Evolutionary conservation across 495 filamentous ascomycete species (phyloP).

Genomic region (Astrothelium subdiscretum): DNA sequence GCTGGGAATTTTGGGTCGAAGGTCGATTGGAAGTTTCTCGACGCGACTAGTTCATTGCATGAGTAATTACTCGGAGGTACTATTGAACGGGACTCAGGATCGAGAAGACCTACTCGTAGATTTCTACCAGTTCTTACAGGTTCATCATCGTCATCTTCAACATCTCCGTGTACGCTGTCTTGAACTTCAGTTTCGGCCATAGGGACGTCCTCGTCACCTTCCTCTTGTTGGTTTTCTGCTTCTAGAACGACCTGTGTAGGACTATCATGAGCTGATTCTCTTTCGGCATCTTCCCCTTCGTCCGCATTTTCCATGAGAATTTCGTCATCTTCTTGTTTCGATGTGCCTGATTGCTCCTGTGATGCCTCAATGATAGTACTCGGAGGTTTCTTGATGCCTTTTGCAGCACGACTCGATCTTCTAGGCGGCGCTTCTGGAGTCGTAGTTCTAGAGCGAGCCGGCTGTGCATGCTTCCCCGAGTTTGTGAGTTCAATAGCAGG

Average conservation of each 20-base stretch:
- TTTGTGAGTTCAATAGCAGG: conserved; percentile 57
- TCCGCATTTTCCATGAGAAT: conserved; percentile 10
- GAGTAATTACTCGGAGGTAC: conserved; percentile 5
- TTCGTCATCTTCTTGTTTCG: conserved; percentile 9
- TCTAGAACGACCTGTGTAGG: background rate
- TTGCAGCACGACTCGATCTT: conserved; percentile 47
- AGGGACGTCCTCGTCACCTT: conserved; percentile 37
- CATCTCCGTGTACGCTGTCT: conserved; percentile 20
- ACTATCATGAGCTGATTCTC: background rate
- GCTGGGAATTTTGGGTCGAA: conserved; percentile 37
- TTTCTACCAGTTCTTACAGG: conserved; percentile 3
- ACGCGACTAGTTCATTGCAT: conserved; percentile 31
- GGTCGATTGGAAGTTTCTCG: conserved; percentile 35
- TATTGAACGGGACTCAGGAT: background rate
- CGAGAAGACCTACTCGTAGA: background rate
- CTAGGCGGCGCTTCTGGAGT: conserved; percentile 48
- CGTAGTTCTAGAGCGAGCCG: conserved; percentile 46
- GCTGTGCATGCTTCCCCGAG: conserved; percentile 61
- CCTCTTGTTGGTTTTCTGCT: background rate
- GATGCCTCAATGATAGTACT: conserved; percentile 41
- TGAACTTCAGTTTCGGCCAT: conserved; percentile 13
- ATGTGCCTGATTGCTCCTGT: conserved; percentile 21
- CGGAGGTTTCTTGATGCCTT: conserved; percentile 50
- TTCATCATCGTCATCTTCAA: conserved; percentile 30
- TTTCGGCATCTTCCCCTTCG: background rate